Evolutionary conservation across 176 grass and related monocot species (phyloP).

Genomic region (Elaeis guineensis): DNA sequence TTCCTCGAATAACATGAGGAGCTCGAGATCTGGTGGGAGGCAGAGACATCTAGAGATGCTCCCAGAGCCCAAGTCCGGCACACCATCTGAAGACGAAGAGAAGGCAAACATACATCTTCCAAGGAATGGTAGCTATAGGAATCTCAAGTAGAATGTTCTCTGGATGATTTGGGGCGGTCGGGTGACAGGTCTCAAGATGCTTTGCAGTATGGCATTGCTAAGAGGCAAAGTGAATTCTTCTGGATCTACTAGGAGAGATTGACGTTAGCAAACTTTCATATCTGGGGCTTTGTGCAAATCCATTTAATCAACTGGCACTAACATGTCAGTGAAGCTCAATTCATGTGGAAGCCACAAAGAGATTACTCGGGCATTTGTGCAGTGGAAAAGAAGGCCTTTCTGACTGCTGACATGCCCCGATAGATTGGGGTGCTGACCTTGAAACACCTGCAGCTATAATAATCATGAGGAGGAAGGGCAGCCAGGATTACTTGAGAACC

Average conservation of each 20-base stretch:
- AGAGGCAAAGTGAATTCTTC: slow-evolving; percentile 52
- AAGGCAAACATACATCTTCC: slow-evolving; percentile 33
- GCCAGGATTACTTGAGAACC: too few species aligned
- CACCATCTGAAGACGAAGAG: slow-evolving; percentile 56
- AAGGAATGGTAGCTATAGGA: slow-evolving; percentile 78
- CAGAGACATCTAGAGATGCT: slow-evolving; percentile 47
- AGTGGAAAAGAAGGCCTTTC: too few species aligned
- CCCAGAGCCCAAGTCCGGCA: slow-evolving; percentile 47
- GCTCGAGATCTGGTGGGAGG: slow-evolving; percentile 55
- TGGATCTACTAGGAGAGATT: not conserved
- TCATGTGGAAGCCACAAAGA: too few species aligned
- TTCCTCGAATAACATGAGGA: slow-evolving; percentile 49
- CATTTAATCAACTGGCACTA: too few species aligned
- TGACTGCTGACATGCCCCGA: too few species aligned
- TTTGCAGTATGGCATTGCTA: slow-evolving; percentile 39
- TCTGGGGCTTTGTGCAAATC: too few species aligned
- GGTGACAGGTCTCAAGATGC: slow-evolving; percentile 45
- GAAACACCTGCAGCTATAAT: too few species aligned
- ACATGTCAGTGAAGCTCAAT: too few species aligned
- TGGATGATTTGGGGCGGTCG: slow-evolving; percentile 49
- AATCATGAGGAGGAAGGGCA: too few species aligned
- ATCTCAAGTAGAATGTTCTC: slow-evolving; percentile 15
- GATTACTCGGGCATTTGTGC: too few species aligned
- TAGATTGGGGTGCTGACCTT: too few species aligned
- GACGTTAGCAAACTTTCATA: too few species aligned